Evolutionary conservation across 2,329 filamentous ascomycete genomes (phyloP), one percentile per base, ranked within the genome.

Genomic region (Simplicillium aogashimaense): DNA sequence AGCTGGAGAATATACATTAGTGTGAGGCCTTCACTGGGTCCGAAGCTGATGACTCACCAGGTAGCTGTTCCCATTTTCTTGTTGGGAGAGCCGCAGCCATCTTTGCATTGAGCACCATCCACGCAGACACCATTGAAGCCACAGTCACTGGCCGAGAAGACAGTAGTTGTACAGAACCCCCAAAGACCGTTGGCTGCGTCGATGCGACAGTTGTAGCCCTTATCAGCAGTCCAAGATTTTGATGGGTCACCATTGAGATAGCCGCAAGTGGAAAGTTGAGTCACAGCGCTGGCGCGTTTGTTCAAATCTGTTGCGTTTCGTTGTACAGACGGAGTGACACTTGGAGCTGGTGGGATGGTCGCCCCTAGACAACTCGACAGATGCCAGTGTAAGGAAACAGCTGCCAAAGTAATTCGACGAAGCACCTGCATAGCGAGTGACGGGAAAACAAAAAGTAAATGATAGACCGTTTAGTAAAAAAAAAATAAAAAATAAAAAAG

Each of bases 121-220:
- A 57, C 31, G 35, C 64, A 67, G 10, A 47, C 52, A 2, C 55
- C 61, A 0, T 57, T 60, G 11, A 67, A 39, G 1, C 60, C 59
- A 29, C 63, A 67, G 40, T 66, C 61, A 1, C 49, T 53, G 3
- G 60, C 62, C 1, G 47, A 36, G 3, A 57, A 44, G 3, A 65
- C 57, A 0, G 53, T 59, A 0, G 54, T 58, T 1, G 60, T 57
- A 36, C 61, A 66, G 49, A 65, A 61, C 0, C 62, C 63, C 61
- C 61, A 66, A 4, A 66, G 47, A 0, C 51, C 56, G 14, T 58
- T 50, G 4, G 41, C 30, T 1, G 53, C 51, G 35, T 65, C 59
- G 3, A 65, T 50, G 7, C 57, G 58, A 40, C 59, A 65, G 46
- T 60, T 53, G 32, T 48, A 65, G 0, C 59, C 63, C 0, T 45